Evolutionary conservation across 805 yeast species (phyloP).

Genomic region (Ogataea siamensis): DNA sequence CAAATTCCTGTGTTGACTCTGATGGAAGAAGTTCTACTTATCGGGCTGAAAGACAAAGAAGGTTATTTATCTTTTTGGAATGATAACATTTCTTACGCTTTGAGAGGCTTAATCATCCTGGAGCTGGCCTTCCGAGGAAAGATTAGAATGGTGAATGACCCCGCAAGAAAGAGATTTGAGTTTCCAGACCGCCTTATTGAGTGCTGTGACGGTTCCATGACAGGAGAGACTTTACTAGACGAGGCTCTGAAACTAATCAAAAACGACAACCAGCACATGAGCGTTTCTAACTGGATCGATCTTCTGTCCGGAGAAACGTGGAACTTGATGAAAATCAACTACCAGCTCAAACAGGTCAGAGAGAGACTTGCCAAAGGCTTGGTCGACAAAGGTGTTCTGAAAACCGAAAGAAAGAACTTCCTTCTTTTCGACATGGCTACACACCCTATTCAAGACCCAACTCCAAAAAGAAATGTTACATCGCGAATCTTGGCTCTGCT

Average conservation of each 20-base stretch:
- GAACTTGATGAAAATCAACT: conserved; percentile 91
- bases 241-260: conserved; percentile 91
- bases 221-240: conserved; percentile 94
- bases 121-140: conserved; percentile 91
- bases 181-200: conserved; percentile 84
- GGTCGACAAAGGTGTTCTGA: conserved; percentile 93
- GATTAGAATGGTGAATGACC: conserved; percentile 86
- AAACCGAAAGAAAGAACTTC: conserved; percentile 94
- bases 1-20: conserved; percentile 74
- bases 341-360: conserved; percentile 95
- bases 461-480: conserved; percentile 78
- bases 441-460: conserved; percentile 87
- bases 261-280: conserved; percentile 70
- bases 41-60: conserved; percentile 94
- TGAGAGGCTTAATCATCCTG: conserved; percentile 88
- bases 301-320: conserved; percentile 93
- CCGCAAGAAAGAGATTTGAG: conserved; percentile 86
- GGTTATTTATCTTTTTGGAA: conserved; percentile 98
- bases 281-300: conserved; percentile 91
- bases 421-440: conserved; percentile 97
- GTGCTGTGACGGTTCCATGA: conserved; percentile 78
- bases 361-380: conserved; percentile 95
- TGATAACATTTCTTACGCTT: conserved; percentile 93
- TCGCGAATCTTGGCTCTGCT: conserved; percentile 68
- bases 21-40: conserved; percentile 92